Evolutionary conservation across 257 asterid species (phyloP), one percentile per base, ranked within the genome.

Genomic region (Nicotiana tomentosiformis): DNA sequence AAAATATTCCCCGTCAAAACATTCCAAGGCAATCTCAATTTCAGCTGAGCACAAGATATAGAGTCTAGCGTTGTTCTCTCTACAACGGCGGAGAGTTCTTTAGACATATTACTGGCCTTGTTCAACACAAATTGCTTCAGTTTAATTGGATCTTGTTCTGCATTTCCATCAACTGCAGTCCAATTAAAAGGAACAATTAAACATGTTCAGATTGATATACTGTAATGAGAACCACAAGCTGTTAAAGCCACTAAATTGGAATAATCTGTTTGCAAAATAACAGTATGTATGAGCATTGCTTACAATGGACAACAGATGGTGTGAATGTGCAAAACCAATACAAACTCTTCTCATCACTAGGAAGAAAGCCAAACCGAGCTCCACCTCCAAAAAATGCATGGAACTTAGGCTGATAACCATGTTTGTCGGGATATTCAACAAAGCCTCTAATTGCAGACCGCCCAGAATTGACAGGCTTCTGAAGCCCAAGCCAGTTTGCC

Each of bases 241-340:
- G 3, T 43, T 43, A 43, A 43, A 10, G 2, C 0, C 49, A 43
- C 11, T 2, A 43, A 43, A 43, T 43, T 43, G 10, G 49, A 43
- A 43, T 43, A 2, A 43, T 35, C 6, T 9, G 10, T 0, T 0
- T n/a, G 23, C 11, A 69, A 39, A 39, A 67, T 0, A 69, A 46
- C 77, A 0, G 39, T 15, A 43, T 46, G 78, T n/a, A 51, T 18
- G 10, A 53, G 77, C 2, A 7, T 32, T 81, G 78, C 97, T 90
- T 86, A 94, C 97, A 87, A 39, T 83, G 85, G 77, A 86, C 78
- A 64, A 83, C 85, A 20, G 93, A 86, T 58, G 87, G 87, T 33
- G 86, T 74, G 55, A 90, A 84, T 60, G 95, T 91, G 92, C 93
- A 91, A 81, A 94, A 93, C 98, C 97, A 94, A 85, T 91, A 93